phyloP scores from a whole-genome alignment of 2,329 filamentous ascomycete species.

The Huntiella moniliformis region DNA sequence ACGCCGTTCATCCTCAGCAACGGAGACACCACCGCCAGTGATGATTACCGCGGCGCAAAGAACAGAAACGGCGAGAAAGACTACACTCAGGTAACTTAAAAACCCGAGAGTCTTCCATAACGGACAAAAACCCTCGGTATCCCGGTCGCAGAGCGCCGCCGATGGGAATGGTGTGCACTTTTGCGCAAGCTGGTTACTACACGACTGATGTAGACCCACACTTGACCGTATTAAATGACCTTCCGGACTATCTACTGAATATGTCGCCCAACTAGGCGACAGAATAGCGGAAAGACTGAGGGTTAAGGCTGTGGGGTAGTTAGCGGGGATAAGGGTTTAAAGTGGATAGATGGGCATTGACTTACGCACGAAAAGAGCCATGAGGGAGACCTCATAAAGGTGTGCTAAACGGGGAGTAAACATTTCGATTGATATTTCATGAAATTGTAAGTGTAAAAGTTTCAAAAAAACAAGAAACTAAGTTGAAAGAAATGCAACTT shows the following conservation, averaged over 20 bases:
- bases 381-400: constrained; percentile 3
- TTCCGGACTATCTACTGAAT: constrained; percentile 31
- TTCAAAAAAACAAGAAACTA: too few relatives aligned
- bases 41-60: constrained; percentile 44
- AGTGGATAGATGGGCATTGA: not conserved
- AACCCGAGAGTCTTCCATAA: constrained; percentile 85
- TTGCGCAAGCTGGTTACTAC: constrained; percentile 41
- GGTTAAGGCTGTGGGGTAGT: constrained; percentile 36
- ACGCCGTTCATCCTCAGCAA: constrained; percentile 37
- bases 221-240: constrained; percentile 33
- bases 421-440: not conserved
- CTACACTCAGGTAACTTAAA: constrained; percentile 63
- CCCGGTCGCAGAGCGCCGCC: constrained; percentile 44
- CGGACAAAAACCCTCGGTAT: constrained; percentile 48
- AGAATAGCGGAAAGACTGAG: constrained; percentile 53
- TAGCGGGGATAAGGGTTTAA: not conserved
- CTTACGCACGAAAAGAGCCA: constrained; percentile 4
- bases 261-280: constrained; percentile 54
- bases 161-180: constrained; percentile 41
- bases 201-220: constrained; percentile 67
- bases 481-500: not conserved
- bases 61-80: constrained; percentile 58
- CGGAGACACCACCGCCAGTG: constrained; percentile 57
- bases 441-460: too few relatives aligned
- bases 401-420: not conserved